Percentiles rank a stretch among this genome's conserved stretches.
Conservation (phyloP, 2,329 filamentous ascomycete genomes). For the Trichoderma sp. region DNA sequence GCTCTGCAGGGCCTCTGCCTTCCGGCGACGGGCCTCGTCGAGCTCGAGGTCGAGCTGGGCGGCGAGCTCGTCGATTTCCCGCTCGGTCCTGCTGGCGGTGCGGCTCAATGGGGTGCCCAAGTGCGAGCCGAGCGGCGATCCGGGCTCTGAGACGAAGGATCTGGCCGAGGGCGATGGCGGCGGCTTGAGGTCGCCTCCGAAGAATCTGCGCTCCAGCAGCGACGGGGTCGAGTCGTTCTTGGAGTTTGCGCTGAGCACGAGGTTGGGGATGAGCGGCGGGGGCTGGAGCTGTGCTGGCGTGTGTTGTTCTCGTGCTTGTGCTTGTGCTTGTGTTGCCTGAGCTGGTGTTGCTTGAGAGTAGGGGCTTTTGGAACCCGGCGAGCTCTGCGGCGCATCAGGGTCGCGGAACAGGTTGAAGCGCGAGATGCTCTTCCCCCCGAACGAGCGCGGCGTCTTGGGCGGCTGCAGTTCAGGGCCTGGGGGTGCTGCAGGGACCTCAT, state of each 20-base stretch:
- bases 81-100: slow-evolving; percentile 17
- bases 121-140: slow-evolving; percentile 22
- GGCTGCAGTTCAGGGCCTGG: slow-evolving; percentile 28
- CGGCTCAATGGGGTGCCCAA: slow-evolving; percentile 10
- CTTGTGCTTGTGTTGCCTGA: slow-evolving; percentile 23
- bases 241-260: slow-evolving; percentile 38
- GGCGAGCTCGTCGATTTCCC: slow-evolving; percentile 27
- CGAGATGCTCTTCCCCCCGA: slow-evolving; percentile 43
- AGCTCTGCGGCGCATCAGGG: slow-evolving; percentile 25
- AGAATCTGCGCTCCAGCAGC: slow-evolving; percentile 24
- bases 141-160: slow-evolving; percentile 22
- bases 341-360: background rate
- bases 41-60: slow-evolving; percentile 27
- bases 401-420: slow-evolving; percentile 40
- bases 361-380: slow-evolving; percentile 31
- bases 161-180: slow-evolving; percentile 25
- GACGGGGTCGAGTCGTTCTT: slow-evolving; percentile 35
- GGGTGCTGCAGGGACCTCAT: slow-evolving; percentile 31
- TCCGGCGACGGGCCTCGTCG: slow-evolving; percentile 26
- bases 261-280: slow-evolving; percentile 34
- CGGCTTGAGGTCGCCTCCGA: slow-evolving; percentile 19
- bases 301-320: too few relatives aligned
- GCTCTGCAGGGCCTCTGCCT: slow-evolving; percentile 14
- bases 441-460: slow-evolving; percentile 37
- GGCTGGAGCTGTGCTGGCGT: too few relatives aligned